Conservation (phyloP, 169 alveolate species). For the Perkinsus chesapeaki region DNA sequence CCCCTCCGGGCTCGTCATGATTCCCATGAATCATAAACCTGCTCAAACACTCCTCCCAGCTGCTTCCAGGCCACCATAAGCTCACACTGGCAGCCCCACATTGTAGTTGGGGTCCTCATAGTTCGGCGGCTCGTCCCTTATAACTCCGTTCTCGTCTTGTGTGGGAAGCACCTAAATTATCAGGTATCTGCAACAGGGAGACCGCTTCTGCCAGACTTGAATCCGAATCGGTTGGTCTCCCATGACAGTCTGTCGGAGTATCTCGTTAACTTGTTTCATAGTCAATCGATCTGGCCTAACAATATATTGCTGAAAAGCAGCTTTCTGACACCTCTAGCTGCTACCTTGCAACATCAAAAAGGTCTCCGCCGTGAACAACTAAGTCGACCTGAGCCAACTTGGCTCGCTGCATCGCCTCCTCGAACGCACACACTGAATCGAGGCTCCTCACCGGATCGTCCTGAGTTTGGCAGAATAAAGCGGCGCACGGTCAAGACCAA, state of each 20-base stretch:
- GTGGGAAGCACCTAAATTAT: background rate
- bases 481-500: slow-evolving; percentile 33
- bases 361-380: slow-evolving; percentile 84
- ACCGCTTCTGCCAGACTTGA: slow-evolving; percentile 16
- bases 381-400: slow-evolving; percentile 65
- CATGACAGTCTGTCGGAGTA: slow-evolving; percentile 37
- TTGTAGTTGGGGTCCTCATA: slow-evolving; percentile 64
- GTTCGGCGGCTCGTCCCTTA: slow-evolving; percentile 21
- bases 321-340: slow-evolving; percentile 51
- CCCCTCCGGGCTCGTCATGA: slow-evolving; percentile 76
- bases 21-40: slow-evolving; percentile 78
- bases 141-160: background rate
- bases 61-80: no score
- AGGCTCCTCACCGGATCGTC: slow-evolving; percentile 56
- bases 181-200: background rate
- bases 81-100: slow-evolving; percentile 31
- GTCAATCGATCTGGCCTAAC: background rate
- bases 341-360: slow-evolving; percentile 72
- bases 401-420: slow-evolving; percentile 77
- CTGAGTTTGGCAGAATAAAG: background rate
- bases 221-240: slow-evolving; percentile 48
- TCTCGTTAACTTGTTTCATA: background rate
- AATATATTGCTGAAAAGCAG: slow-evolving; percentile 13
- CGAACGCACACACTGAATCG: slow-evolving; percentile 80
- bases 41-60: no score